Evolutionary conservation across 2,329 filamentous ascomycete species (phyloP).

Genomic region (Aspergillus sp.): DNA sequence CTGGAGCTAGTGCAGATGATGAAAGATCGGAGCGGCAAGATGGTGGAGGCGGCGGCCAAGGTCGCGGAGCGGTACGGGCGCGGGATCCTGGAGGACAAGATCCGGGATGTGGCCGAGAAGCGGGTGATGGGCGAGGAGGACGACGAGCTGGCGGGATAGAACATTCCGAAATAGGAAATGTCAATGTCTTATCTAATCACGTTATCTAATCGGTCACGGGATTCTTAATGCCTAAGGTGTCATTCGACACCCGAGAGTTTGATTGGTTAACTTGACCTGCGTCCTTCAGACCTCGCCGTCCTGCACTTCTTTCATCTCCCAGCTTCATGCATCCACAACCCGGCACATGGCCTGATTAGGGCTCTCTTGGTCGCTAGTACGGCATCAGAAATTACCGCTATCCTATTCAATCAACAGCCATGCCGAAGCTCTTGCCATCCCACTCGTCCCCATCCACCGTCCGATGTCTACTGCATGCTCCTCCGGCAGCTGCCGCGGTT

Average conservation of each 20-base stretch:
- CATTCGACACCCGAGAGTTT: no score
- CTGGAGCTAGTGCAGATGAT: constrained; percentile 83
- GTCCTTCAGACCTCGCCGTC: not conserved
- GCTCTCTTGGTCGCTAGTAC: no score
- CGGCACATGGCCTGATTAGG: not conserved
- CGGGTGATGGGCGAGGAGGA: constrained; percentile 52
- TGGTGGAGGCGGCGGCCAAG: constrained; percentile 85
- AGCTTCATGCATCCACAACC: not conserved
- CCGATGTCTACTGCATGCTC: constrained; percentile 5
- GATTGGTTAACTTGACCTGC: not conserved
- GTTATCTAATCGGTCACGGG: no score
- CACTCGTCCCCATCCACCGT: constrained; percentile 6
- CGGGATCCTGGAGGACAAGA: constrained; percentile 77
- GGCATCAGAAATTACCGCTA: no score
- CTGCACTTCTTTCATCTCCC: not conserved
- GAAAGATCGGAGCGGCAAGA: constrained; percentile 73
- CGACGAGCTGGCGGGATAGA: constrained; percentile 28
- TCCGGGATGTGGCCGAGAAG: constrained; percentile 70
- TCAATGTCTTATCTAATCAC: constrained; percentile 2
- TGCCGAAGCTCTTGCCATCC: constrained; percentile 18
- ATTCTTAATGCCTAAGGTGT: no score
- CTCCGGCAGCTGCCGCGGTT: not conserved
- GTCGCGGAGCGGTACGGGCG: constrained; percentile 78
- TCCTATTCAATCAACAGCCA: no score
- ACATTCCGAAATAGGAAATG: constrained; percentile 2